Evolutionary conservation across 345 rosid species (phyloP), one percentile per base, ranked within the genome.

Genomic region (Lumnitzera racemosa): DNA sequence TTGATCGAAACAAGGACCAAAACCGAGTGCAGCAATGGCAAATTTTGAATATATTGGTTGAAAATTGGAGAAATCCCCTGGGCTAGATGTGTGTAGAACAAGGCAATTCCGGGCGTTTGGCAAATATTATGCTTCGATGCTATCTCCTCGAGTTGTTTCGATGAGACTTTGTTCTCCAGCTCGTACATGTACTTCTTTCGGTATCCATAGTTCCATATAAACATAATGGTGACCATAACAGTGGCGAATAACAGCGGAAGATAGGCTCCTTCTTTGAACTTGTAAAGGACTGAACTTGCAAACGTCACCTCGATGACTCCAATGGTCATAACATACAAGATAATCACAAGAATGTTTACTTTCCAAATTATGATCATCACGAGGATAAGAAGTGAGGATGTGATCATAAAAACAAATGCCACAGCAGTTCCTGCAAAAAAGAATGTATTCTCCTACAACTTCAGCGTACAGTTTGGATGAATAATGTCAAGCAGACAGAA

Each of bases 281-380:
- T 77, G 71, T 65, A 71, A 7, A 71, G 66, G 2, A 71, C 70
- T 0, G 76, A 57, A 64, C 71, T 74, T 49, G 74, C 54, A 43
- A 67, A 62, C 1, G 47, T 5, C 5, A 67, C 20, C 20, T 20
- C 20, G 9, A 63, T 0, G 23, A 58, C 29, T 23, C 68, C 51
- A 17, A 69, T 63, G 7, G 63, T 58, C n/a, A 69, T 12, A 12
- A 65, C 16, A 13, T 70, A 78, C 57, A 55, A 12, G 36, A 78
- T 15, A 20, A 71, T 13, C 12, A 64, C 15, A 16, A 78, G 17
- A 27, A 74, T 36, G 49, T 61, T 57, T 15, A 65, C 66, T 69
- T 78, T 71, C 79, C 79, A 78, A 55, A 74, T 68, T 69, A 78
- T 68, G n/a, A 77, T 2, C 81, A 70, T 77, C 43, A 77, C 63